These are phyloP conservation scores for Pseudohyphozyma bogoriensis DNA, from an alignment of 768 basidiomycete genomes.

Conservation along the genomic window DNA sequence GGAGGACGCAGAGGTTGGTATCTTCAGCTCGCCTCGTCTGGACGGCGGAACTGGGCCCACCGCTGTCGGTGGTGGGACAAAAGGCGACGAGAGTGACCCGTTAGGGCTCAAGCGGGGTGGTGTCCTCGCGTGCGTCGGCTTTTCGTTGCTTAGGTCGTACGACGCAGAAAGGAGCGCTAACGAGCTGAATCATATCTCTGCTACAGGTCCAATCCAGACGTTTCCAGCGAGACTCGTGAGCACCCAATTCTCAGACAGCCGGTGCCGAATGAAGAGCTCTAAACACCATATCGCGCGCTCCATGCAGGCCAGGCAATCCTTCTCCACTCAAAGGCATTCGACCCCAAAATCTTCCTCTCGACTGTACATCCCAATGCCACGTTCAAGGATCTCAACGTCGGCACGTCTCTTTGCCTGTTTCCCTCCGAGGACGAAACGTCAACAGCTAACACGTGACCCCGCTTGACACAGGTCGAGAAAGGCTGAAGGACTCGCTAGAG, in stretches of 20 bases:
- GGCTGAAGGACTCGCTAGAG: conserved; percentile 56
- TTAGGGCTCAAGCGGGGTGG: conserved; percentile 50
- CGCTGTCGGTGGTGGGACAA: not conserved
- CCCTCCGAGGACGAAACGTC: too few relatives aligned
- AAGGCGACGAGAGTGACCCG: conserved; percentile 35
- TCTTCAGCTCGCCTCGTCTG: conserved; percentile 9
- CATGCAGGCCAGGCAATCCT: conserved; percentile 51
- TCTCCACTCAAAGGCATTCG: conserved; percentile 86
- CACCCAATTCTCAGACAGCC: conserved; percentile 6
- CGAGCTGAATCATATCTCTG: conserved; percentile 11
- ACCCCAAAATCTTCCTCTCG: conserved; percentile 86
- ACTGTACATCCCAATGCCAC: conserved; percentile 88
- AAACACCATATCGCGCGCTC: too few relatives aligned
- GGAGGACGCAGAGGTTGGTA: not conserved
- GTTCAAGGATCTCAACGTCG: conserved; percentile 75
- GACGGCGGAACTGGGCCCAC: not conserved
- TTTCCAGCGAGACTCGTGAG: conserved; percentile 50
- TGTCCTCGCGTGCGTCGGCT: conserved; percentile 42
- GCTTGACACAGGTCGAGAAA: conserved; percentile 6
- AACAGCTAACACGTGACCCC: not conserved
- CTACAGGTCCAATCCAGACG: conserved; percentile 49
- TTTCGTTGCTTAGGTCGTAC: too few relatives aligned
- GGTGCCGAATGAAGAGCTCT: too few relatives aligned
- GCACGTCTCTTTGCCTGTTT: conserved; percentile 42
- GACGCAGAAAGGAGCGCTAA: not conserved